Evolutionary conservation across 2,329 filamentous ascomycete genomes (phyloP), one percentile per base, ranked within the genome.

Genomic region (Fusarium protoensiforme): DNA sequence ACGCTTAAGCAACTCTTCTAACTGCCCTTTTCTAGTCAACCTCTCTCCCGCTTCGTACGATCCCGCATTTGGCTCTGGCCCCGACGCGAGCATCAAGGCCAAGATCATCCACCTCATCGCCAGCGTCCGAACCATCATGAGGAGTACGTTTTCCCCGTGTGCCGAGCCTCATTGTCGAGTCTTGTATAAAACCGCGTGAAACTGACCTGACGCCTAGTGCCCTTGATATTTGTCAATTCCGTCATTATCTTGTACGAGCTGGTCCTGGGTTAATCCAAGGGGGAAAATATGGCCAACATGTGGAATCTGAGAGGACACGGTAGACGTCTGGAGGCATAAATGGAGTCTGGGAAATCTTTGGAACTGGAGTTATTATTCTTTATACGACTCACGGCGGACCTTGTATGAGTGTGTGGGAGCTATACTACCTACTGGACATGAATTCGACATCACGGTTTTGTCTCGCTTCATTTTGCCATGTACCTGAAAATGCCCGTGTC

Each of bases 21-120:
- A 78, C 68, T 48, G 29, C 31, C 27, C 16, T 24, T n/a, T 35
- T 24, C 33, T 54, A 84, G 83, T 98, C 80, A 95, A 95, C 80
- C 95, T 96, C 89, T 95, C 90, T 5, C 87, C 89, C 3, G 85
- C 88, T 59, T 87, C 90, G 29, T 87, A 88, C 77, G 94, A 98
- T 76, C 92, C 94, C 1, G 91, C 92, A 43, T 98, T 98, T 81
- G 94, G 95, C 77, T 85, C 91, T 74, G 84, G 88, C 78, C 79
- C 93, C 76, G 93, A 94, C 76, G 89, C 91, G 73, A 95, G 94
- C 83, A 88, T 97, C 78, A 96, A 96, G 83, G 92, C 92, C 60
- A 96, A 96, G 83, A 88, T 95, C 46, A 92, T 98, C 78, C 95
- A 97, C 81, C 84, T 98, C 78, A 96, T 98, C 75, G 93, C 94